Conservation (phyloP, 257 asterid genomes). For the Solanum pennellii region DNA sequence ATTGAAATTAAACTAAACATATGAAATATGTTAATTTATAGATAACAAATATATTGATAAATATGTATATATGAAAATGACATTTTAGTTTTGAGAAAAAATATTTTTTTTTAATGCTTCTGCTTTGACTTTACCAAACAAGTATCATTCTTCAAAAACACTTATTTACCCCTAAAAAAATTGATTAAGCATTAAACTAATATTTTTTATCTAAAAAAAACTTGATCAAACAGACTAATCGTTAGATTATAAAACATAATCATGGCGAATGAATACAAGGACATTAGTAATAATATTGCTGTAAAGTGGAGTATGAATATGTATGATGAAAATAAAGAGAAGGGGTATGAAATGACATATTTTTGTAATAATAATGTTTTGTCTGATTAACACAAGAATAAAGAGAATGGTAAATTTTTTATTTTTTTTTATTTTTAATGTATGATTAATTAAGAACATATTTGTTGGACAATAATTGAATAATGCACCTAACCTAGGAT, state of each 20-base stretch:
- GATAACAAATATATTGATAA: no score
- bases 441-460: background rate
- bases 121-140: no score
- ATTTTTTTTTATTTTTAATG: background rate
- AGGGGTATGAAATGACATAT: background rate
- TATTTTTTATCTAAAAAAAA: background rate
- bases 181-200: background rate
- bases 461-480: background rate
- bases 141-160: background rate
- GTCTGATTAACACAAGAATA: background rate
- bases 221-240: background rate
- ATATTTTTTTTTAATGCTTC: no score
- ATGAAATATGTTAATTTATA: no score
- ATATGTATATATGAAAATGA: no score
- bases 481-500: background rate
- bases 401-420: background rate
- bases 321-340: background rate
- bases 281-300: background rate
- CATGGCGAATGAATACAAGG: background rate
- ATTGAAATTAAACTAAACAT: no score
- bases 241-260: background rate
- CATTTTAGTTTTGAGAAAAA: no score
- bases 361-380: background rate
- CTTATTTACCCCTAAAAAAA: background rate
- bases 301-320: background rate